Evolutionary conservation across 257 asterid genomes (phyloP).

Genomic region (Echium plantagineum): DNA sequence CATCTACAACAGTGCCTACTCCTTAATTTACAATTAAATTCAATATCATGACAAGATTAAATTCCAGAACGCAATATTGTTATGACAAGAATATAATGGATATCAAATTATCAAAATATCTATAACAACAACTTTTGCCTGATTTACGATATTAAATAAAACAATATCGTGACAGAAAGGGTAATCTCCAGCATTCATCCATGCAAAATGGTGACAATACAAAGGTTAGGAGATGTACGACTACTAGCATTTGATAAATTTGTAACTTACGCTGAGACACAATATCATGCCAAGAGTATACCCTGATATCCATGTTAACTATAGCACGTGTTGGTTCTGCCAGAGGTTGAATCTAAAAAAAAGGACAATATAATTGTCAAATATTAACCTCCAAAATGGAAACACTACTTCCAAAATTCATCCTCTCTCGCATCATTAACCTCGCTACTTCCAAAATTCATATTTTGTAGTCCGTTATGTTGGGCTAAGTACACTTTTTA

Average conservation of each 20-base stretch:
- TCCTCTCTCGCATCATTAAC: neutral
- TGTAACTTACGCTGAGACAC: slow-evolving; percentile 57
- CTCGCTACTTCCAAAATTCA: neutral
- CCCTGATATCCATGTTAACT: slow-evolving; percentile 25
- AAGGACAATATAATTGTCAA: slow-evolving; percentile 3
- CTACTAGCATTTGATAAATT: neutral
- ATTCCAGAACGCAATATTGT: neutral
- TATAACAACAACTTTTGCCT: neutral
- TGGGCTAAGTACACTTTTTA: neutral
- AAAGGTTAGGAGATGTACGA: neutral
- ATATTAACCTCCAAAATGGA: neutral
- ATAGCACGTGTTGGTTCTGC: slow-evolving; percentile 55
- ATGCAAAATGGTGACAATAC: neutral
- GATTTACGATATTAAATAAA: neutral
- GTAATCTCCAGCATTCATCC: neutral
- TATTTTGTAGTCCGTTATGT: neutral
- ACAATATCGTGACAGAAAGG: neutral
- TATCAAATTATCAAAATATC: neutral
- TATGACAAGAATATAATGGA: neutral
- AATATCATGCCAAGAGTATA: slow-evolving; percentile 88
- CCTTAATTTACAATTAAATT: neutral
- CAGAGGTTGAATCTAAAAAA: slow-evolving; percentile 71
- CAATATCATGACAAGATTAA: neutral
- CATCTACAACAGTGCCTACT: too few species aligned
- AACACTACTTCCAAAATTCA: neutral